Base-by-base conservation (phyloP, 1,284 basidiomycete species). In the Limonomyces culmigenus region DNA sequence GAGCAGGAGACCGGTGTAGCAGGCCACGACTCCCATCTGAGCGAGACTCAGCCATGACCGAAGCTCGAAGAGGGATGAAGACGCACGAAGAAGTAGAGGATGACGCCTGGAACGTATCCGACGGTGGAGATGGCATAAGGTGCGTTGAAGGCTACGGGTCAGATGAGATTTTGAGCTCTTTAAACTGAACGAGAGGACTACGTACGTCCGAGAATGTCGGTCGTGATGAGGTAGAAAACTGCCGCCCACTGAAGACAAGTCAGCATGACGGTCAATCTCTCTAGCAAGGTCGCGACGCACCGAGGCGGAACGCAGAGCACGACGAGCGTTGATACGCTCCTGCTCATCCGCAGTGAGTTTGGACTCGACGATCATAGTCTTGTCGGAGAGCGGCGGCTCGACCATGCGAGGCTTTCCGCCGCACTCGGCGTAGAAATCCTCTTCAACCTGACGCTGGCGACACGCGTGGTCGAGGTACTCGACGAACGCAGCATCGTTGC, bases 81-180 rank as follows among this genome's bases (percentile, higher is more conserved):
- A 38, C 54, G 20, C n/a, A n/a, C n/a, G 18, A 55, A 42, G 40
- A 56, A 50, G 41, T 54, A 54, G 5, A 57, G 50, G 17, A 52
- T 45, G 40, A 45, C 49, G 42, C 70, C 70, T 3, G 69, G 68
- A 1, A 63, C 67, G 55, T 68, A 69, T 8, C 72, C 72, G 13
- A 74, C 63, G 41, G 65, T 60, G 6, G 65, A 55, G 38, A 76
- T 70, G 2, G 72, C 67, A 40, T 53, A 78, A 0, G 72, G 71
- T 0, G 73, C 65, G 38, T 71, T 70, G 53, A 72, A 74, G 0
- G 74, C n/a, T n/a, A n/a, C n/a, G n/a, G n/a, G n/a, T n/a, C n/a
- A n/a, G n/a, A n/a, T n/a, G n/a, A 72, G 5, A 19, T 19, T 5
- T 34, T 20, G 4, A n/a, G n/a, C n/a, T n/a, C n/a, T n/a, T n/a